Base-by-base conservation (phyloP, 305 asterid species). In the Rubia tinctorum region DNA sequence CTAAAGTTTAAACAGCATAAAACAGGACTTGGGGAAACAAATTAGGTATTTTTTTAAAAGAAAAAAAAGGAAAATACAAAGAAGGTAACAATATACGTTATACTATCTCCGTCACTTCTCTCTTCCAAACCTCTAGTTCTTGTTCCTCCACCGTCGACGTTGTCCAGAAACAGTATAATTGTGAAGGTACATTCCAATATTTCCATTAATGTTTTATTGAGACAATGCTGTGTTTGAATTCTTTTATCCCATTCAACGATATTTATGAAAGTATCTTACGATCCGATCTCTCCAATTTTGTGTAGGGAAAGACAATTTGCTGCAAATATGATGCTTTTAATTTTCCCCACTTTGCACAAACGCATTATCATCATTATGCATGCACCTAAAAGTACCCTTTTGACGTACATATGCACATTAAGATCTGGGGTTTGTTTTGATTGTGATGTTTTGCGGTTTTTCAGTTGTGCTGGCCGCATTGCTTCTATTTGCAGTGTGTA, bases 141-240 rank as follows among this genome's bases (percentile, higher is more conserved):
- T 75, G 82, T 69, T 72, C 87, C 83, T 79, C 88, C 90, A 85
- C 84, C 74, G 83, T 81, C 76, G 79, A 82, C 68, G 75, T 59
- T 85, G 79, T 71, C 73, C 75, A 68, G 73, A 72, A 74, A 53
- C 70, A 76, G 77, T 76, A 56, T 73, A 75, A 66, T 66, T 80
- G 71, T 80, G 74, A 82, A 86, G 74, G 89, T 85, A 68, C 75
- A 73, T 80, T 75, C 67, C 30, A 25, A 69, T 15, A 44, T 25
- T n/a, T 13, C 66, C 17, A 13, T 39, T 34, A 27, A 73, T 18
- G 17, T 53, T 71, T 49, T 58, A 68, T 63, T 71, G 18, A 25
- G 65, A 60, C 11, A 60, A 40, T 27, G 71, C 61, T n/a, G 23
- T 66, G 53, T 44, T 63, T 61, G 63, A 71, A 44, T 69, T 56